Conservation (phyloP, 331 rosid species). For the Pyracantha coccinea region DNA sequence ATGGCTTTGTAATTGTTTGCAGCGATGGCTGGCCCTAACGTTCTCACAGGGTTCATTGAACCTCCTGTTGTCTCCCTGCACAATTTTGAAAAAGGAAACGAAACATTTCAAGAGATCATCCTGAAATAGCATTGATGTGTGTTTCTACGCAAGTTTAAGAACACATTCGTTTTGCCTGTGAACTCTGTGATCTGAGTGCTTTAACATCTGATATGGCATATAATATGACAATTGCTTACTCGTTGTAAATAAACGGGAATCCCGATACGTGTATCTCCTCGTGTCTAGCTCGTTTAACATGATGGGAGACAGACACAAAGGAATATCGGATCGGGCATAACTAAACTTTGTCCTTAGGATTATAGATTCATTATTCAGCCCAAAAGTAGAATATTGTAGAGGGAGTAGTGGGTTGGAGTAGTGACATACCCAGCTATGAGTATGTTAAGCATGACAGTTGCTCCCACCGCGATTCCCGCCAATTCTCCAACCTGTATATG, state of each 20-base stretch:
- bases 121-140: background rate
- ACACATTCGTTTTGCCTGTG: background rate
- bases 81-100: background rate
- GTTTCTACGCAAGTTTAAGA: background rate
- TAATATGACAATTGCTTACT: too few species aligned
- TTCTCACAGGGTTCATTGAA: slow-evolving; percentile 92
- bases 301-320: too few species aligned
- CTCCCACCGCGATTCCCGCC: slow-evolving; percentile 90
- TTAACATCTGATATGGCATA: too few species aligned
- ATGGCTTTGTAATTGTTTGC: slow-evolving; percentile 70
- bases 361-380: background rate
- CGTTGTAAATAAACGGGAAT: too few species aligned
- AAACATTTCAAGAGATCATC: background rate
- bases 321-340: too few species aligned
- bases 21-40: slow-evolving; percentile 85
- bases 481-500: slow-evolving; percentile 65
- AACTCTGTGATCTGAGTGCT: background rate
- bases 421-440: slow-evolving; percentile 78
- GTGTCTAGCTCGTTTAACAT: too few species aligned
- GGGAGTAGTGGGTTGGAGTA: background rate
- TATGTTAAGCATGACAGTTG: slow-evolving; percentile 84
- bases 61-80: slow-evolving; percentile 66
- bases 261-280: too few species aligned
- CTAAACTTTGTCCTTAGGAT: background rate
- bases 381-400: background rate